Evolutionary conservation across 2,329 filamentous ascomycete species (phyloP), one percentile per base, ranked within the genome.

Genomic region (Alternaria arborescens): DNA sequence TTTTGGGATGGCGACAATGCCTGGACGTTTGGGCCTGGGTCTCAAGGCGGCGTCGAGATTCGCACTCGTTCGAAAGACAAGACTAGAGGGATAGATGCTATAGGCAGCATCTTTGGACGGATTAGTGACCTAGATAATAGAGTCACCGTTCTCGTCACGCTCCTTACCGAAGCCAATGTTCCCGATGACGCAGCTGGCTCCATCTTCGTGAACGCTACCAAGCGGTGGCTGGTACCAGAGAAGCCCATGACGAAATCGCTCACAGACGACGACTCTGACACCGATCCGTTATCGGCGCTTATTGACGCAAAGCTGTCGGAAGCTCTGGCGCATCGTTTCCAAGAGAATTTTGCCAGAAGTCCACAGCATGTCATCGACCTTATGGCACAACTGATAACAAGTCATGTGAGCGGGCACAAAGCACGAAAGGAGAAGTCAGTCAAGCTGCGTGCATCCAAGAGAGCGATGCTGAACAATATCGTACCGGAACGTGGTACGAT

Each of bases 11-110:
- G 89, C 1, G 77, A 75, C 6, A 55, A 67, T 0, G 64, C 71
- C 20, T 92, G 90, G 90, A 74, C 71, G 12, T 91, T 86, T 66
- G 81, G 79, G 2, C 71, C 78, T 1, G 79, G 77, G 0, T 71
- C 75, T 0, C 76, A 84, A 28, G 83, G 83, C 5, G 81, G 80
- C 0, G 80, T 92, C 18, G 83, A 88, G 42, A 82, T 88, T 16
- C 81, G 82, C 24, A 64, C 66, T 59, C 60, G 71, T 86, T 86
- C 94, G 89, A 85, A 95, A 90, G 85, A 96, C 89, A 82, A 95
- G 87, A 77, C 90, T 90, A 78, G 92, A 90, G 78, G 22, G 4
- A 38, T 38, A 12, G 28, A 94, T 91, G 82, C 96, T 85, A 66
- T 77, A 55, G 58, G 63, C 3, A 60, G 55, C 8, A 85, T 98